Evolutionary conservation across 257 asterid genomes (phyloP), one percentile per base, ranked within the genome.

Genomic region (Ocimum tenuiflorum): DNA sequence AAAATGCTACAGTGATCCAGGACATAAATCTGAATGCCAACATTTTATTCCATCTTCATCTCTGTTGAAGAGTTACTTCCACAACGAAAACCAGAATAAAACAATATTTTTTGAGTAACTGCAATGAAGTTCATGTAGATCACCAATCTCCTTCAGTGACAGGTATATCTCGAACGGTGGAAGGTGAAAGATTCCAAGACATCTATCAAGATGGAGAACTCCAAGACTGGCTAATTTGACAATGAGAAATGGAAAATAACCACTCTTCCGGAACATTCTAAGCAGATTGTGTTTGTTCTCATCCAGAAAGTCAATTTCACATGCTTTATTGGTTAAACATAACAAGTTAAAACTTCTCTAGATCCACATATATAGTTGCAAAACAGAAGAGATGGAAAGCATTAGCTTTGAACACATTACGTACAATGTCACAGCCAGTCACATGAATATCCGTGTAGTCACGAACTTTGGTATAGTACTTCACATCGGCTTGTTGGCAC

Each of bases 401-500:
- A 48, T 24, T 27, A 33, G 58, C 33, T 41, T 36, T 53, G 75
- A 55, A 73, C 56, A 51, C 9, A 12, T 63, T 38, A 77, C 96
- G 19, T 87, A 89, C 98, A 76, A 79, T 68, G 63, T 84, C 62
- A 63, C 97, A 71, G 65, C 97, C 96, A 60, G 80, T 73, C 52
- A 91, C 86, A 67, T 84, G 87, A 76, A 92, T 78, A 70, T 89
- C 97, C 9, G 98, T 87, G 81, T 67, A 85, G 72, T 92, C 97
- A 66, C 95, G 98, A 49, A 85, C 79, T 83, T 87, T 85, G 31
- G 98, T 92, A 73, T 87, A 92, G 83, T 92, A 92, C 45, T 89
- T 80, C 77, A 92, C 35, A 82, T 84, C 92, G 38, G 95, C 97
- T 76, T 29, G 86, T 65, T 85, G 91, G 87, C 98, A 92, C 94